A percentile compares a stretch with the other conserved stretches of the same genome.
Conservation (phyloP, 140 eudicot species). For the Stevia rebaudiana region DNA sequence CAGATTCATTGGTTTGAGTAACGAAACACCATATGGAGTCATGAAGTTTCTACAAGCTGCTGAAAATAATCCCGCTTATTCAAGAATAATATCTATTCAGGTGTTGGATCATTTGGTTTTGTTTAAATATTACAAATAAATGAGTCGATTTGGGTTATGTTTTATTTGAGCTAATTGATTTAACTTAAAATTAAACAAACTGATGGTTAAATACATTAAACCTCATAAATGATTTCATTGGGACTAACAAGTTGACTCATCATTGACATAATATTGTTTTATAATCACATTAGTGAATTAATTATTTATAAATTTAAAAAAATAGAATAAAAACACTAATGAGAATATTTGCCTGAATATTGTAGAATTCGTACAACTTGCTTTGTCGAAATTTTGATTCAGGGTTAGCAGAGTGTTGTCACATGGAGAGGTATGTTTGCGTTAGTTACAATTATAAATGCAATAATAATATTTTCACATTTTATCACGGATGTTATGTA, state of each 20-base stretch:
- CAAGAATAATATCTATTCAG: conserved; percentile 80
- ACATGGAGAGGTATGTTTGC: conserved; percentile 71
- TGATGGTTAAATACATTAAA: not conserved
- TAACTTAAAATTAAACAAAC: not conserved
- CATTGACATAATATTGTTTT: not conserved
- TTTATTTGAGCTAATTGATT: not conserved
- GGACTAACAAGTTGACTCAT: not conserved
- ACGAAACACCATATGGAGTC: conserved; percentile 93
- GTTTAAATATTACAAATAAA: not conserved
- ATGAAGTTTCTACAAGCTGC: conserved; percentile 84
- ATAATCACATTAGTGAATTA: not conserved
- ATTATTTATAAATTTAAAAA: not conserved
- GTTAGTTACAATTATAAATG: not conserved
- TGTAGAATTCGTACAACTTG: conserved; percentile 79
- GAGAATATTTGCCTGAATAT: conserved; percentile 2
- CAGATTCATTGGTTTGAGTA: conserved; percentile 86
- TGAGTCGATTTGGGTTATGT: not conserved
- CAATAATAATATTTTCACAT: not conserved
- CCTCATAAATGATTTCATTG: not conserved
- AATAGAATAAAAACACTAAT: not conserved
- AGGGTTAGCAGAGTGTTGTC: conserved; percentile 90
- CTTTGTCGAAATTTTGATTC: conserved; percentile 79
- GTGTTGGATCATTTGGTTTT: conserved; percentile 29
- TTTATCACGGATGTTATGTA: too few relatives aligned
- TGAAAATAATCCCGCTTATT: conserved; percentile 31